Evolutionary conservation across 106 monocot genomes (phyloP), one percentile per base, ranked within the genome.

Genomic region (Platanthera guangdongensis): DNA sequence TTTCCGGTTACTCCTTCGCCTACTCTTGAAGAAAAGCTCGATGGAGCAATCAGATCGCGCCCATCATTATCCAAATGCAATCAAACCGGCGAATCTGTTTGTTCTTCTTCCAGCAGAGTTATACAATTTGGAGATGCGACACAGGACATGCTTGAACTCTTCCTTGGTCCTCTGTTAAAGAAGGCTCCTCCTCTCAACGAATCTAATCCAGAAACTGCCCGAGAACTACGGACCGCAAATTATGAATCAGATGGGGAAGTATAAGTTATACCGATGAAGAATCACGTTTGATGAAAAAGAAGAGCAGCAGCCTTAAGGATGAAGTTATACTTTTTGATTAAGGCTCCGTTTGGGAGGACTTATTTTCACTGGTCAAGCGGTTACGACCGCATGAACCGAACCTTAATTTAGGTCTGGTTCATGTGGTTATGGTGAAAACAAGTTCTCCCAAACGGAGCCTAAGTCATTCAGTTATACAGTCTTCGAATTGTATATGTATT

Each of bases 221-320:
- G 28, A 63, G 63, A 73, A 77, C 50, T 30, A 52, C 15, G 74
- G 45, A 46, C 6, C n/a, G 45, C 60, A 11, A 9, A 28, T 54
- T 32, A 15, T 72, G 74, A 78, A 55, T 76, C 51, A 11, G 69
- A 52, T 72, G 55, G 78, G 47, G 51, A 71, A 68, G 15, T 72
- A 2, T 74, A 32, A 51, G 21, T 10, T 46, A 11, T 54, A 32
- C 5, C 45, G 25, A 68, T 52, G 77, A 79, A 80, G 85, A 77
- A 39, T 80, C 30, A 55, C 64, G 76, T 14, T 9, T 82, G 68
- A 79, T n/a, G 12, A 90, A 93, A 81, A 90, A 83, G 86, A 93
- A 88, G 70, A 88, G 80, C 74, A 90, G 90, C 74, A 90, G 90
- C 74, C 87, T 90, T 80, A 90, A 85, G 72, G 87, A 87, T 52